phyloP scores from a whole-genome alignment of 73 alveolate species.

The Stentor coeruleus region DNA sequence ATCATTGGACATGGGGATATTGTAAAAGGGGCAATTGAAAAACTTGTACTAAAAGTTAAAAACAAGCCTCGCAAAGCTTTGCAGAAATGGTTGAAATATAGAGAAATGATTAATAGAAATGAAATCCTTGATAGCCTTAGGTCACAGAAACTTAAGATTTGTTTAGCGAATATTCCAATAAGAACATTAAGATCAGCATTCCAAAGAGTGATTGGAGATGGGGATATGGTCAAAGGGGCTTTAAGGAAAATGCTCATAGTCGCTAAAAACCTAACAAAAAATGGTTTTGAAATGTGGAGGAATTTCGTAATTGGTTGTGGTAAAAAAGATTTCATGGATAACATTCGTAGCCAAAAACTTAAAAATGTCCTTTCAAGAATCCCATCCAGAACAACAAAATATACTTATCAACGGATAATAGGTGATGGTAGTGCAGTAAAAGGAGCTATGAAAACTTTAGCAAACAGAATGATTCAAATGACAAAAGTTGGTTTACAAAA shows the following conservation, averaged over 20 bases:
- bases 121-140: background rate
- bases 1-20: background rate
- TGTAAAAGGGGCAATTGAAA: background rate
- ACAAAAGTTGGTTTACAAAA: background rate
- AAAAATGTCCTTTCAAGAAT: background rate
- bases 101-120: too few relatives aligned
- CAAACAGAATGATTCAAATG: background rate
- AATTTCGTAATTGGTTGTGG: background rate
- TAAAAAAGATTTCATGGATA: background rate
- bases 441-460: conserved; percentile 3
- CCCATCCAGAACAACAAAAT: background rate
- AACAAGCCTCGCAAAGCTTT: background rate
- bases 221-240: conserved; percentile 6
- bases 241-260: background rate
- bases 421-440: background rate
- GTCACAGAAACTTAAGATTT: background rate
- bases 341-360: background rate
- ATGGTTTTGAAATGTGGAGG: background rate
- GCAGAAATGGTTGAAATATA: background rate
- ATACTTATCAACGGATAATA: background rate
- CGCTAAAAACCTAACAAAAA: background rate
- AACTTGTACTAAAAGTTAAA: background rate
- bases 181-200: background rate
- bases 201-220: conserved; percentile 13
- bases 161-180: background rate